Evolutionary conservation across 1,139 yeast species (phyloP).

Genomic region (Suhomyces bribrorum): DNA sequence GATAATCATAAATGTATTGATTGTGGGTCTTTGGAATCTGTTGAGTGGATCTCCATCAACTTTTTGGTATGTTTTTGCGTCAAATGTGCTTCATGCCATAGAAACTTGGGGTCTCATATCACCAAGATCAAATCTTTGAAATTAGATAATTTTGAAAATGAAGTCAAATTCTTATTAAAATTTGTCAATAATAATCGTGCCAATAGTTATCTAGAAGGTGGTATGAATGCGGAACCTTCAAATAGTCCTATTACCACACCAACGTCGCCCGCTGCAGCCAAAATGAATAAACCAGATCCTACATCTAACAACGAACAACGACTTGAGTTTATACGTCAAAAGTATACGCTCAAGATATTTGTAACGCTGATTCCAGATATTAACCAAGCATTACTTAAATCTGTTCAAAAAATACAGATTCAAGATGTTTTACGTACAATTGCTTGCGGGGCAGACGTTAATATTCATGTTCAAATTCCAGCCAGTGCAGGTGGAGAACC

Average conservation of each 20-base stretch:
- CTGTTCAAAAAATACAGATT: constrained; percentile 53
- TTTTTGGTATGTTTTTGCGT: constrained; percentile 74
- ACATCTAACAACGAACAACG: constrained; percentile 44
- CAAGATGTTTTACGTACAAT: constrained; percentile 47
- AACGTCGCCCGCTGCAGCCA: constrained; percentile 2
- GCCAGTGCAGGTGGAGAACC: constrained; percentile 23
- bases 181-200: constrained; percentile 42
- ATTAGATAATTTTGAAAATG: constrained; percentile 50
- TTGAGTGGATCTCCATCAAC: constrained; percentile 89
- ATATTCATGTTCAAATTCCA: constrained; percentile 36
- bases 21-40: constrained; percentile 64
- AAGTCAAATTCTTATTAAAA: constrained; percentile 39
- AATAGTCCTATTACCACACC: constrained; percentile 2
- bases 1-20: constrained; percentile 75
- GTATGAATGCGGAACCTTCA: constrained; percentile 10
- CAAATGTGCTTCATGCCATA: constrained; percentile 68
- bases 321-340: constrained; percentile 48
- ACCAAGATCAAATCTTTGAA: constrained; percentile 52
- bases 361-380: constrained; percentile 26
- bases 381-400: constrained; percentile 37
- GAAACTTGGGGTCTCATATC: constrained; percentile 54
- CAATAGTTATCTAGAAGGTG: constrained; percentile 41
- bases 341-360: constrained; percentile 49
- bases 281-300: constrained; percentile 15
- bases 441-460: constrained; percentile 52